Percentiles rank a stretch among this genome's conserved stretches.
These are phyloP conservation scores for Hypoxylon trugodes DNA, from an alignment of 495 filamentous ascomycete genomes.

Conservation along the genomic window DNA sequence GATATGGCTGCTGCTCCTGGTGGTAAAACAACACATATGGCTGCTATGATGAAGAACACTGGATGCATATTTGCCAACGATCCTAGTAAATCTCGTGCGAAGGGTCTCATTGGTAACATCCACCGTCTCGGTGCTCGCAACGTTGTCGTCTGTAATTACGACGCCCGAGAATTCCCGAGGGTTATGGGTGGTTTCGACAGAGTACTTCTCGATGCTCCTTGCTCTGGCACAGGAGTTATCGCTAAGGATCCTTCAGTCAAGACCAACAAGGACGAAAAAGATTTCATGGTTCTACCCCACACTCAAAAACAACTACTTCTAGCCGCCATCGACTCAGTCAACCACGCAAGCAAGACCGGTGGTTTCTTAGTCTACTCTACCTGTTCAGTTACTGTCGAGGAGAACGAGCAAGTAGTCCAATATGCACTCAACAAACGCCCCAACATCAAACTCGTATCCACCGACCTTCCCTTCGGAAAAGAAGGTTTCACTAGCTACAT, in stretches of 20 bases:
- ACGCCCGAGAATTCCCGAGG: slow-evolving; percentile 89
- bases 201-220: slow-evolving; percentile 49
- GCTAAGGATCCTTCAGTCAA: slow-evolving; percentile 94
- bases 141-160: slow-evolving; percentile 92
- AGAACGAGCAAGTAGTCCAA: slow-evolving; percentile 92
- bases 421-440: slow-evolving; percentile 90
- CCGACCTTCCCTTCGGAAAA: slow-evolving; percentile 89
- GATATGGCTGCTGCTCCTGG: slow-evolving; percentile 97
- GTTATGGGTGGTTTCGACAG: slow-evolving; percentile 93
- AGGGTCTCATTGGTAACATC: slow-evolving; percentile 97
- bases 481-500: slow-evolving; percentile 88
- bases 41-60: slow-evolving; percentile 97
- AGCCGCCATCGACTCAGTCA: slow-evolving; percentile 92
- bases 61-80: slow-evolving; percentile 97
- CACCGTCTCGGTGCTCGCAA: slow-evolving; percentile 94
- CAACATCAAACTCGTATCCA: slow-evolving; percentile 93
- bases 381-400: slow-evolving; percentile 87
- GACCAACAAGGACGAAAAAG: slow-evolving; percentile 94
- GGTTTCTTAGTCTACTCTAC: slow-evolving; percentile 94
- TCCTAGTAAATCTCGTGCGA: slow-evolving; percentile 88
- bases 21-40: slow-evolving; percentile 96
- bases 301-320: slow-evolving; percentile 93
- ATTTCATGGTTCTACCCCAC: slow-evolving; percentile 91
- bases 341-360: slow-evolving; percentile 84
- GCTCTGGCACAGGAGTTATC: slow-evolving; percentile 75